phyloP scores from a whole-genome alignment of 2,329 filamentous ascomycete species.

The Metarhizium guizhouense region DNA sequence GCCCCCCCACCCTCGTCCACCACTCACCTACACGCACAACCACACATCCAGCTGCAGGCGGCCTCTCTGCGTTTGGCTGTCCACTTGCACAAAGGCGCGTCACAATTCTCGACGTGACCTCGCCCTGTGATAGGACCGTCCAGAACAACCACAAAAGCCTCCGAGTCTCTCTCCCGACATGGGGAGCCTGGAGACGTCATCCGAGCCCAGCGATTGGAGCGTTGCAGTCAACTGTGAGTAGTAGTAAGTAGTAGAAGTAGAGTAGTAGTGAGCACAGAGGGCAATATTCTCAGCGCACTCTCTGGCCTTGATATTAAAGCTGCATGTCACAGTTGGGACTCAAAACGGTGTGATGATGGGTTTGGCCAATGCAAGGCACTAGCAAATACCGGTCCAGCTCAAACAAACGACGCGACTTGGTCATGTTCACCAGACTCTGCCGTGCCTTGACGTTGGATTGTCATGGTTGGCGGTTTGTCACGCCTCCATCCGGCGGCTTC shows the following conservation, averaged over 20 bases:
- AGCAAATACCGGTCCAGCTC: constrained; percentile 1
- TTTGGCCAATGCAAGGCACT: constrained; percentile 13
- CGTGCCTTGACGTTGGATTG: neutral
- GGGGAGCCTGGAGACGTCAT: neutral
- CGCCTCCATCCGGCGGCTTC: neutral
- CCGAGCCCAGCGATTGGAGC: constrained; percentile 9
- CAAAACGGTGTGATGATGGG: constrained; percentile 2
- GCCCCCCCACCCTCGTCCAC: neutral
- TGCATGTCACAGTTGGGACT: neutral
- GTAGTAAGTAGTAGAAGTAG: too few species aligned
- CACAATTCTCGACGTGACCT: constrained; percentile 16
- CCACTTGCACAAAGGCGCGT: constrained; percentile 19
- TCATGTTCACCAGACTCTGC: neutral
- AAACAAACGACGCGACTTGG: neutral
- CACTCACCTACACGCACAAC: constrained; percentile 5
- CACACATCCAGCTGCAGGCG: constrained; percentile 7
- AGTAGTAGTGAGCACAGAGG: too few species aligned
- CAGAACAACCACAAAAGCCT: constrained; percentile 12
- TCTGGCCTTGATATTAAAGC: neutral
- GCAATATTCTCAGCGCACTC: neutral
- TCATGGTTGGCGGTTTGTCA: neutral
- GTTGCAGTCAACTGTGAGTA: neutral
- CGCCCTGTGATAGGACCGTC: constrained; percentile 20
- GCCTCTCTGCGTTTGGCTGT: constrained; percentile 6
- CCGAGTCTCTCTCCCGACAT: neutral